These are phyloP conservation scores for Carallia pectinifolia DNA, from an alignment of 345 rosid genomes.

Conservation along the genomic window DNA sequence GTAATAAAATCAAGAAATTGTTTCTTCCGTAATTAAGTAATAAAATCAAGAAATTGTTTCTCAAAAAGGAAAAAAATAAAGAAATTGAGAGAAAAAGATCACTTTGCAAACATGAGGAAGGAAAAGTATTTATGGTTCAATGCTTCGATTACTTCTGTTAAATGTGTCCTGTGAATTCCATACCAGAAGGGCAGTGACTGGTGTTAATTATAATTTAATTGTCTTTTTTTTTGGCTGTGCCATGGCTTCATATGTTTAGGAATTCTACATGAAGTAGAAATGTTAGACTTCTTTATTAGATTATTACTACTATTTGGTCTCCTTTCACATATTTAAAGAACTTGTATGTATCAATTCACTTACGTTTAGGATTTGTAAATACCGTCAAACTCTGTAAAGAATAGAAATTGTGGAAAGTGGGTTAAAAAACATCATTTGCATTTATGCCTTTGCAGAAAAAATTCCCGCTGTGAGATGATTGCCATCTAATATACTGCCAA, in stretches of 20 bases:
- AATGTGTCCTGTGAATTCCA: too few species aligned
- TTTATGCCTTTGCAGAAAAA: slow-evolving; percentile 7
- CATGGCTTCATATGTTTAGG: too few species aligned
- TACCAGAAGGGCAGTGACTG: too few species aligned
- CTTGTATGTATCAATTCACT: background rate
- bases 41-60: background rate
- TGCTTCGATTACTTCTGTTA: too few species aligned
- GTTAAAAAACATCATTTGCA: background rate
- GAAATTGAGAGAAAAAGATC: background rate
- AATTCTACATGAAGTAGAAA: too few species aligned
- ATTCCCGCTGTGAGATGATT: background rate
- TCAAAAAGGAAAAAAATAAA: too few species aligned
- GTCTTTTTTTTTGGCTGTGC: too few species aligned
- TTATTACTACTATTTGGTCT: too few species aligned
- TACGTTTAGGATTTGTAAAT: background rate
- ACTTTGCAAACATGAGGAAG: background rate
- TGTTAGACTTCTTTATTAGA: background rate
- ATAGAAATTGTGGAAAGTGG: background rate
- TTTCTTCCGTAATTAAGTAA: too few species aligned
- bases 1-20: too few species aligned
- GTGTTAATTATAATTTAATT: too few species aligned
- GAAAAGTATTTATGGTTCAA: too few species aligned
- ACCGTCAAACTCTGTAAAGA: background rate
- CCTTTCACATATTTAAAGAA: background rate
- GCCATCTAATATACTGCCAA: slow-evolving; percentile 26